phyloP scores from a whole-genome alignment of 768 basidiomycete genomes.

The Mycena galopus region DNA sequence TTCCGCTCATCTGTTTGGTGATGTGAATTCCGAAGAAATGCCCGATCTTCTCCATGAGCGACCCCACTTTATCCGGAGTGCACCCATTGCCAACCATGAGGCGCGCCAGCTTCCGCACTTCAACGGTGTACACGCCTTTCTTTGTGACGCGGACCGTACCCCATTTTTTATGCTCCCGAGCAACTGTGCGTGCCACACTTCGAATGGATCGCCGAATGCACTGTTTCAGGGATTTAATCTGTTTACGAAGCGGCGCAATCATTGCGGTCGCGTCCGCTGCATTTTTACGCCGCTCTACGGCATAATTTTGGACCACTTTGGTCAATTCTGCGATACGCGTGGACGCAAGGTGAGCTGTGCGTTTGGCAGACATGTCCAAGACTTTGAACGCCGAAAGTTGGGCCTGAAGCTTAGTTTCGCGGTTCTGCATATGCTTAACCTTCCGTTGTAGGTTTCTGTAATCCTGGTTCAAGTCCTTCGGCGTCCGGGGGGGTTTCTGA shows the following conservation, averaged over 20 bases:
- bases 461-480: no score
- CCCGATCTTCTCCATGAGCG: no score
- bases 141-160: not conserved
- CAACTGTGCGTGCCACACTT: not conserved
- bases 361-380: not conserved
- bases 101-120: not conserved
- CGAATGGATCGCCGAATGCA: not conserved
- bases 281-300: not conserved
- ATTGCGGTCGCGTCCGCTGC: not conserved
- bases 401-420: not conserved
- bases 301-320: not conserved
- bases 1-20: no score
- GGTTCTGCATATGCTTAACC: not conserved
- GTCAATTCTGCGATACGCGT: not conserved
- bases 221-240: not conserved
- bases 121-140: not conserved
- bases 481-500: no score
- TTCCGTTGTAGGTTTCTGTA: no score
- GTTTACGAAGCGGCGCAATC: not conserved
- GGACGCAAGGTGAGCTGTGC: not conserved
- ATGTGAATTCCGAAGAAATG: no score
- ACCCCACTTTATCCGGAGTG: not conserved
- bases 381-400: not conserved
- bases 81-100: constrained; percentile 14
- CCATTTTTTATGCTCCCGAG: not conserved